Base-by-base conservation (phyloP, 768 basidiomycete genomes). In the Serpula lacrymans region DNA sequence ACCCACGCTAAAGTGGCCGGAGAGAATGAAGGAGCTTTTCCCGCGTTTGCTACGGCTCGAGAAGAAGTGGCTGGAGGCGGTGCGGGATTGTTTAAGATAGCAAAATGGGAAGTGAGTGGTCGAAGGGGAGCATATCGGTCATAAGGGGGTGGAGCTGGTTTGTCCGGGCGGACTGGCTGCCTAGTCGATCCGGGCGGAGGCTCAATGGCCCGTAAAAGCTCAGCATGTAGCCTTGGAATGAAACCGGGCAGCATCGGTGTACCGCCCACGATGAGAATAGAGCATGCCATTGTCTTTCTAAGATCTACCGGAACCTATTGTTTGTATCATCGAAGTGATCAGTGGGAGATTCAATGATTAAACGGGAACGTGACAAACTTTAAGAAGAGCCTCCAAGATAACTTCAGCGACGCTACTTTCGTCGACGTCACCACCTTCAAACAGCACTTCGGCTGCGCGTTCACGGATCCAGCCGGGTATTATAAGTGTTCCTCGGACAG, bases 391-490 rank as follows among this genome's bases (percentile, higher is more conserved):
- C 43, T 89, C 82, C 6, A 98, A 63, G 9, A 97, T 73, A 20
- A 84, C 73, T 54, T 93, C 90, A 0, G 89, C 86, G 6, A 94
- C 67, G 46, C 87, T 91, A 46, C 75, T 76, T 62, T 92, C 88
- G 51, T 95, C 92, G 8, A 90, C 82, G 50, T 93, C 90, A 5
- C 88, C 89, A 1, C 84, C 83, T 55, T 90, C 88, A 47, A 96
- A 97, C 8, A 97, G 66, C 5, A 95, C 75, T 60, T 98, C 96
- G 1, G 93, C 82, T 1, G 86, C 86, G 11, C 94, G 74, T 58
- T 98, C 95, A 30, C 95, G 67, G 28, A 99, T 74, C 96, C 96
- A 99, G 2, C 95, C 95, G 1, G 95, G 95, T 31, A 98, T 78
- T 32, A 88, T 70, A 33, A 96, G 60, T 0, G 84, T 90, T 0